These are phyloP conservation scores for Cryptosporidium sp. DNA, from an alignment of 169 alveolate species.

Conservation along the genomic window DNA sequence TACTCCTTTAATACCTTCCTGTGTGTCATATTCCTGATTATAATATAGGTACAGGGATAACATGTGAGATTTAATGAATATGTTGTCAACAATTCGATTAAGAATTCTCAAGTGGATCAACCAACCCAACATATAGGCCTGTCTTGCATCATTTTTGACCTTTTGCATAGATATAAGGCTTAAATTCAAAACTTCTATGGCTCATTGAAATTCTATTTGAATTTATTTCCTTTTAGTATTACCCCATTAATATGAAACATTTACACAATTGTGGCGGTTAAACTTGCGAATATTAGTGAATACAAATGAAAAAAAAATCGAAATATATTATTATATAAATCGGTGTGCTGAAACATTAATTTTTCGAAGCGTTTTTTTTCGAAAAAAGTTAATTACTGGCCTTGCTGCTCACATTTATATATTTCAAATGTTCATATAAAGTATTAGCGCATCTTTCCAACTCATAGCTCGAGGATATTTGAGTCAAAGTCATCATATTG, in stretches of 20 bases:
- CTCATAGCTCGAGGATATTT: not conserved
- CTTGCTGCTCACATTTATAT: not conserved
- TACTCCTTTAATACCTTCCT: not conserved
- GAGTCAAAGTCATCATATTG: constrained; percentile 60
- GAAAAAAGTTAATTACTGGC: not conserved
- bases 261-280: not conserved
- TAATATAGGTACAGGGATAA: constrained; percentile 37
- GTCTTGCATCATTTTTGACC: not conserved
- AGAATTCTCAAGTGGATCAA: constrained; percentile 30
- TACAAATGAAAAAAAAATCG: not conserved
- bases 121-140: constrained; percentile 39
- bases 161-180: constrained; percentile 9
- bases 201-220: not conserved
- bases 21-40: not conserved
- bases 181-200: not conserved
- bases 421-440: not conserved
- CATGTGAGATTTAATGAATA: constrained; percentile 23
- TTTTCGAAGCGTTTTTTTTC: not conserved
- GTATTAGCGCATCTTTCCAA: not conserved
- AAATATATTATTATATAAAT: too few relatives aligned
- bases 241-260: too few relatives aligned
- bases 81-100: constrained; percentile 36
- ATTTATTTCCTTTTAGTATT: not conserved
- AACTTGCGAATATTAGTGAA: too few relatives aligned
- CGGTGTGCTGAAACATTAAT: not conserved